Evolutionary conservation across 2,329 filamentous ascomycete genomes (phyloP), one percentile per base, ranked within the genome.

Genomic region (Xylaria sp.): DNA sequence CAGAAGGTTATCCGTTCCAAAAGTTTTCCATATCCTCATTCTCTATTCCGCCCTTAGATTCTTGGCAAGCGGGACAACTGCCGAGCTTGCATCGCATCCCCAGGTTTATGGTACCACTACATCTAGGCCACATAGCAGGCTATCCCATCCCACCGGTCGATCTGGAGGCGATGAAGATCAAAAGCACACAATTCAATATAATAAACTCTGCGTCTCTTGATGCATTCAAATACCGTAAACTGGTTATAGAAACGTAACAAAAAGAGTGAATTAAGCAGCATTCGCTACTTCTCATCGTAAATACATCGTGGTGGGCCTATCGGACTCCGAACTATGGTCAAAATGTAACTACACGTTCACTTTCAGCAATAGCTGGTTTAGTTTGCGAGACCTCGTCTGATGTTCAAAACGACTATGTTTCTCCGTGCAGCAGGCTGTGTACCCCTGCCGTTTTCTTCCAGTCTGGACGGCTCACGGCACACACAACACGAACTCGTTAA

Each of bases 321-420:
- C 57, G 60, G 28, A 62, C 4, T 58, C 51, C 46, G 51, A 44
- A 28, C 7, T 23, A 23, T 17, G 28, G 17, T 6, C 2, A 9
- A 28, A 65, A 65, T 58, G 51, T 48, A 65, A 68, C 66, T 46
- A n/a, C 9, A 2, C 17, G 36, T 51, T 57, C 23, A 48, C 26
- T 53, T 11, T 36, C 46, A 40, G 36, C 26, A n/a, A 59, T 31
- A 4, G 6, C 10, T 28, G 5, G 31, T 44, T 38, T 7, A 36
- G 31, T 40, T 54, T 54, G 31, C 49, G 44, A 68, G 62, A 65
- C 40, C 48, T 65, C 66, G 15, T 68, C 66, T 53, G 26, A 66
- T 68, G 44, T 68, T 54, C 49, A 63, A 68, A 68, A 68, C 66
- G 15, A 42, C 13, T 4, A 17, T 65, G 58, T 59, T 42, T 63